Evolutionary conservation across 805 yeast species (phyloP), one percentile per base, ranked within the genome.

Genomic region (Pichia insulana): DNA sequence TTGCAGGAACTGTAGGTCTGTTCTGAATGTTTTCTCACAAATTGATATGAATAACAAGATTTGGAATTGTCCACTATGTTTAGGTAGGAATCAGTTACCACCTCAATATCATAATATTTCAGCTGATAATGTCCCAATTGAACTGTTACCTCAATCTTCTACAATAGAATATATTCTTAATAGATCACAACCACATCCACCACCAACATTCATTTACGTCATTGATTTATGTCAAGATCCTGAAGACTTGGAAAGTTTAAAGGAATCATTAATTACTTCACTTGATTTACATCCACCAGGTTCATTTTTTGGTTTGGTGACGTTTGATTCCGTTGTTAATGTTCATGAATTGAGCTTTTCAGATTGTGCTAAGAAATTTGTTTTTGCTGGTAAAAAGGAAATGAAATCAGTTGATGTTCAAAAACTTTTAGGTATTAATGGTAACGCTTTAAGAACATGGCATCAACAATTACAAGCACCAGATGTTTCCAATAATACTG

Each of bases 41-140:
- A 71, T 88, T 43, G 96, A 87, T 55, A 70, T 83, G 45, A 74
- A 82, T 39, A 77, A 87, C 12, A 78, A 78, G 52, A 59, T 76
- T 10, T 89, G 97, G 97, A 69, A 76, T 39, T 90, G 97, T 68
- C 84, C 94, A 4, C 72, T 85, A 53, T 89, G 97, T 73, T 65
- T 70, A 41, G 65, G 76, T 39, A 74, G 95, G 62, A 86, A 83
- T 62, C 84, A 80, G 50, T 70, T 89, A 45, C 96, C 96, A 6
- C 70, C 80, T 19, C 90, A 84, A 55, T 88, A 87, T 64, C 78
- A 80, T 41, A 84, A 80, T 39, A 74, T 86, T 57, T 71, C 83
- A 18, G 80, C 77, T 44, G 88, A 81, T 16, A 78, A 78, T 56
- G 71, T 87, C 57, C 97, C 97, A 22, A 65, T 82, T 46, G 97